phyloP scores from a whole-genome alignment of 164 flowering plant species.

The Hamamelis virginiana region DNA sequence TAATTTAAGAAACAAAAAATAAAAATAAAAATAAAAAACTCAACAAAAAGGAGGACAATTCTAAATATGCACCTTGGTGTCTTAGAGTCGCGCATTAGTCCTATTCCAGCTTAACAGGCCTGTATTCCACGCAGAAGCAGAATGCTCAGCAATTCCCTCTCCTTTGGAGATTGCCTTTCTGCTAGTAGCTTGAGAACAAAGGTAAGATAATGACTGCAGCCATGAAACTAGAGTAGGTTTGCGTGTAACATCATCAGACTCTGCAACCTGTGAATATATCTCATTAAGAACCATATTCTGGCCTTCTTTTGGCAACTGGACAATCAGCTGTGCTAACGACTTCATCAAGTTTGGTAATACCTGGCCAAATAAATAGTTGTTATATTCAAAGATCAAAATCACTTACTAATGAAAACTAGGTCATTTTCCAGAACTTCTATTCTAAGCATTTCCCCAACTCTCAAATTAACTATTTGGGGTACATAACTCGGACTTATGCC shows the following conservation, averaged over 20 bases:
- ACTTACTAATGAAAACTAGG: neutral
- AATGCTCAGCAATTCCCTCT: conserved; percentile 9
- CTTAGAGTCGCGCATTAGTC: conserved; percentile 46
- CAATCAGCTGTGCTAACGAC: conserved; percentile 55
- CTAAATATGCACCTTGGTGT: conserved; percentile 9
- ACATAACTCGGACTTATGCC: neutral
- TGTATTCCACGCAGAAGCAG: conserved; percentile 9
- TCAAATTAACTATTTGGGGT: neutral
- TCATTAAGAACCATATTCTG: conserved; percentile 70
- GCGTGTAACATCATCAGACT: conserved; percentile 86
- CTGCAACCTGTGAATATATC: conserved; percentile 72
- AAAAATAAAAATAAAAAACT: neutral
- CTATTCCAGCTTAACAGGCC: conserved; percentile 26
- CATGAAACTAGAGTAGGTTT: conserved; percentile 89
- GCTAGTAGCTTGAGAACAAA: conserved; percentile 49
- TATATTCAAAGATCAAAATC: neutral
- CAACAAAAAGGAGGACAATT: too few species aligned
- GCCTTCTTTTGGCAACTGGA: conserved; percentile 62
- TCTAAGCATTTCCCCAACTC: neutral
- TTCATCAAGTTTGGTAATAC: conserved; percentile 86
- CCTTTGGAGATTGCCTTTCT: conserved; percentile 15
- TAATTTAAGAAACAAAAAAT: too few species aligned
- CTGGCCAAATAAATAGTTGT: conserved; percentile 33
- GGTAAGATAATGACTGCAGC: conserved; percentile 85
- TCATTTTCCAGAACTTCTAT: neutral